Conservation (phyloP, 352 stramenopile species). For the Phytophthora foliorum region DNA sequence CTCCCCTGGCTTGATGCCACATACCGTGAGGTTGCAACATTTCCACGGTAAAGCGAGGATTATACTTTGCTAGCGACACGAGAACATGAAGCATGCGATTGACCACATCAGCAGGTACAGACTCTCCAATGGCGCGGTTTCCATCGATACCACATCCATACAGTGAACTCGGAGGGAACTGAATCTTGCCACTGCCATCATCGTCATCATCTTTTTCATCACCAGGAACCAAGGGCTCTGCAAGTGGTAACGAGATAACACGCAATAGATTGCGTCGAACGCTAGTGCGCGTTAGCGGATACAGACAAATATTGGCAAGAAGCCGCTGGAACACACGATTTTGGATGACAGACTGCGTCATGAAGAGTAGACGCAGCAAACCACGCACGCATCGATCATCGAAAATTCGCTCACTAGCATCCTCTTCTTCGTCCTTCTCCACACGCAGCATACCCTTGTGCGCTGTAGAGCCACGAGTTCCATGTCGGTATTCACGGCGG, state of each 20-base stretch:
- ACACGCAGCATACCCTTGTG: conserved; percentile 76
- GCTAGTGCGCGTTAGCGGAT: conserved; percentile 72
- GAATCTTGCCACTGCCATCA: conserved; percentile 42
- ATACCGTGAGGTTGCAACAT: conserved; percentile 82
- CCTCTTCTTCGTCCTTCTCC: conserved; percentile 80
- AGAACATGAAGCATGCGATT: conserved; percentile 91
- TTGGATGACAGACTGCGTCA: conserved; percentile 83
- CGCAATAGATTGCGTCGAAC: conserved; percentile 73
- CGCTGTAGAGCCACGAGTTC: conserved; percentile 14
- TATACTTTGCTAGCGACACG: conserved; percentile 92
- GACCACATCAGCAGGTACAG: conserved; percentile 88
- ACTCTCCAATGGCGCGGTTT: conserved; percentile 33
- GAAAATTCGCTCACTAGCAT: conserved; percentile 65
- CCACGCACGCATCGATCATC: conserved; percentile 73
- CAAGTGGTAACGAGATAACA: conserved; percentile 66
- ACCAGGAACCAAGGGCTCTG: conserved; percentile 45
- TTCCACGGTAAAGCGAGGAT: conserved; percentile 90
- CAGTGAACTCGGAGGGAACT: conserved; percentile 66
- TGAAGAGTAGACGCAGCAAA: conserved; percentile 81
- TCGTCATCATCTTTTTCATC: conserved; percentile 51
- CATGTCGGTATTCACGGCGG: conserved; percentile 43
- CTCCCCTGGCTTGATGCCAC: conserved; percentile 35
- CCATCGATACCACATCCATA: conserved; percentile 63
- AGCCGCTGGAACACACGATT: conserved; percentile 86
- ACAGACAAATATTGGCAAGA: conserved; percentile 83